Evolutionary conservation across 768 basidiomycete species (phyloP).

Genomic region (Hypsizygus marmoreus): DNA sequence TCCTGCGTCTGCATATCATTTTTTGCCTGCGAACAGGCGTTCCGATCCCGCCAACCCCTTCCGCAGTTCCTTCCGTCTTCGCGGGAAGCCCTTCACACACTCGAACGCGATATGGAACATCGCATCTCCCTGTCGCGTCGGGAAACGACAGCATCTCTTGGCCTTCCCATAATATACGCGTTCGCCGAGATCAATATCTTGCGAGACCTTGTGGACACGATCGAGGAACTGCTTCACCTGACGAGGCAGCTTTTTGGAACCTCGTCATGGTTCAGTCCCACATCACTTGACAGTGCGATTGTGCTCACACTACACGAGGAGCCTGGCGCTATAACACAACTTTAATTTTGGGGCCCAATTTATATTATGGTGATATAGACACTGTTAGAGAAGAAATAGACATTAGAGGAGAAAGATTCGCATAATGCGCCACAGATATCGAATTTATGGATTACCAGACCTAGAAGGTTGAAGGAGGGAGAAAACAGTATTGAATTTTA

Average conservation of each 20-base stretch:
- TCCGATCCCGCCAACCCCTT: conserved; percentile 45
- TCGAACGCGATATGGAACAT: conserved; percentile 35
- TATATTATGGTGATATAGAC: too few relatives aligned
- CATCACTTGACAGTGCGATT: background rate
- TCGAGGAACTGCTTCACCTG: conserved; percentile 42
- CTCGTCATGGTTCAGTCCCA: conserved; percentile 35
- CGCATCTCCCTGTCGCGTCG: conserved; percentile 24
- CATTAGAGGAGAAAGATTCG: too few relatives aligned
- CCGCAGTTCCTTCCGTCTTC: conserved; percentile 53
- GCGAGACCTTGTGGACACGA: conserved; percentile 40
- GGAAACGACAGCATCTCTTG: conserved; percentile 28
- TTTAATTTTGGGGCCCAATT: too few relatives aligned
- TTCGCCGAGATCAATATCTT: conserved; percentile 46
- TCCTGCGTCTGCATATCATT: conserved; percentile 48
- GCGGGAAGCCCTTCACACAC: conserved; percentile 36
- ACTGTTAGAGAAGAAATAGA: too few relatives aligned
- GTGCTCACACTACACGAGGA: too few relatives aligned
- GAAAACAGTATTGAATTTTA: too few relatives aligned
- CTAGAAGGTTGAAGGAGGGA: too few relatives aligned
- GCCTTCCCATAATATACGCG: conserved; percentile 40
- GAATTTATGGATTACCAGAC: too few relatives aligned
- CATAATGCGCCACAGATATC: too few relatives aligned
- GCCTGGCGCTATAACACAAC: background rate
- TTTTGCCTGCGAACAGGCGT: conserved; percentile 52
- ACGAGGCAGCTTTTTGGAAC: conserved; percentile 46